phyloP scores from a whole-genome alignment of 495 filamentous ascomycete species.

The Trichoderma erinaceum region DNA sequence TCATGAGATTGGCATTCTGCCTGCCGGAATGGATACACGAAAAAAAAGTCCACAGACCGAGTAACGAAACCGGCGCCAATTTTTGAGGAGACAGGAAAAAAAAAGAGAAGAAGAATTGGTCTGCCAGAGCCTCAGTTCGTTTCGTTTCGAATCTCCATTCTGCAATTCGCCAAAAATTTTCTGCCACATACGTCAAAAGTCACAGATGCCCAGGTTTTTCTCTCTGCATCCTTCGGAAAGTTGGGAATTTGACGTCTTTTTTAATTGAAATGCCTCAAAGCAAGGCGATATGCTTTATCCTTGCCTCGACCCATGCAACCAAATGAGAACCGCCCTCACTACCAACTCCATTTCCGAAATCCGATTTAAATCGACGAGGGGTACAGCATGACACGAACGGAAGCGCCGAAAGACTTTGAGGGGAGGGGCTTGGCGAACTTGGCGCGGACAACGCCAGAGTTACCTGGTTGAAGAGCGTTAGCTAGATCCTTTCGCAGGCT shows the following conservation, averaged over 20 bases:
- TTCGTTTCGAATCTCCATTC: slow-evolving; percentile 11
- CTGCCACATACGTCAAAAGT: slow-evolving; percentile 12
- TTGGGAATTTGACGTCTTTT: slow-evolving; percentile 38
- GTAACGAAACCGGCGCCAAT: slow-evolving; percentile 18
- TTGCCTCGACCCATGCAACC: slow-evolving; percentile 50
- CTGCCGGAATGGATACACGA: slow-evolving; percentile 4
- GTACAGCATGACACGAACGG: slow-evolving; percentile 98
- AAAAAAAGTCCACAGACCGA: slow-evolving; percentile 5
- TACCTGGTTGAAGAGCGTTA: slow-evolving; percentile 51
- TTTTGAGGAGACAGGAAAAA: slow-evolving; percentile 19
- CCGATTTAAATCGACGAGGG: slow-evolving; percentile 64
- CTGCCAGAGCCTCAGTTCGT: slow-evolving; percentile 3
- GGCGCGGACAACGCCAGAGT: slow-evolving; percentile 92
- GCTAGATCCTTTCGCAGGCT: slow-evolving; percentile 16
- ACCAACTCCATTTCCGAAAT: slow-evolving; percentile 46
- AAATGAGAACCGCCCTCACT: slow-evolving; percentile 49
- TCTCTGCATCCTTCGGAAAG: neutral
- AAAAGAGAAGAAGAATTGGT: slow-evolving; percentile 18
- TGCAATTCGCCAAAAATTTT: slow-evolving; percentile 6
- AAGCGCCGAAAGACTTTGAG: slow-evolving; percentile 90
- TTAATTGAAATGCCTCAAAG: slow-evolving; percentile 38
- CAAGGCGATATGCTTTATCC: slow-evolving; percentile 41
- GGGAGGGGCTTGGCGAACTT: slow-evolving; percentile 94
- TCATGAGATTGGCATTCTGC: neutral
- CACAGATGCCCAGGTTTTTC: neutral